Percentiles rank a stretch among this genome's conserved stretches.
phyloP scores from a whole-genome alignment of 2,329 filamentous ascomycete species.

The Curvularia eragrostidis region DNA sequence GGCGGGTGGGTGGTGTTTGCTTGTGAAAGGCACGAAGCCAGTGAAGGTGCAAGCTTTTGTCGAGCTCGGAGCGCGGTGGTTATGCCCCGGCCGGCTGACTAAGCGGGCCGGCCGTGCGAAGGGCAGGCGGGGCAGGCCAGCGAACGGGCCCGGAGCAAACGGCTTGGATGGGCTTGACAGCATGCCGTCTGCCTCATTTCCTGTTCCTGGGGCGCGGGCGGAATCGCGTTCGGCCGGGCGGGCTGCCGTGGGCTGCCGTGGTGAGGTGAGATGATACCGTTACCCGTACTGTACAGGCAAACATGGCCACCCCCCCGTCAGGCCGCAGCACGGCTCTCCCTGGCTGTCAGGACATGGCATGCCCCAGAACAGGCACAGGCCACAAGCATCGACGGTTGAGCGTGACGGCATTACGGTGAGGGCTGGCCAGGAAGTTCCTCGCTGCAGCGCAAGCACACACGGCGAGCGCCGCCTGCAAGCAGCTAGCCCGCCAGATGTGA shows the following conservation, averaged over 20 bases:
- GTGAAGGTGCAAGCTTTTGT: slow-evolving; percentile 21
- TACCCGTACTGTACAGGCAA: too few relatives aligned
- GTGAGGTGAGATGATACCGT: slow-evolving; percentile 11
- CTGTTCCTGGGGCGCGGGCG: slow-evolving; percentile 28
- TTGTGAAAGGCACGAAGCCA: slow-evolving; percentile 22
- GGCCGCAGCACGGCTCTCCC: slow-evolving; percentile 12
- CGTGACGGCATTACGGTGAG: slow-evolving; percentile 14
- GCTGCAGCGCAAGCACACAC: slow-evolving; percentile 4
- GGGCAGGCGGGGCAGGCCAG: slow-evolving; percentile 5
- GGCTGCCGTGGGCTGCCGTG: background rate
- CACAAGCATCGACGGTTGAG: slow-evolving; percentile 4
- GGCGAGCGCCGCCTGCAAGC: slow-evolving; percentile 5
- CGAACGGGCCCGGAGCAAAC: background rate
- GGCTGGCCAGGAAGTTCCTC: slow-evolving; percentile 13
- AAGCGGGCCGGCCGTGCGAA: slow-evolving; percentile 16
- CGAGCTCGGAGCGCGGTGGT: slow-evolving; percentile 13
- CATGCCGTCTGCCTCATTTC: slow-evolving; percentile 18
- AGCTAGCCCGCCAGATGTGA: slow-evolving; percentile 18
- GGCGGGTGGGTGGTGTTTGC: slow-evolving; percentile 4
- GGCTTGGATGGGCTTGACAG: background rate
- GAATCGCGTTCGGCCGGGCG: slow-evolving; percentile 15
- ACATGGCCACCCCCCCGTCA: slow-evolving; percentile 10
- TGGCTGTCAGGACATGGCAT: slow-evolving; percentile 10
- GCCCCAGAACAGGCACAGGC: background rate
- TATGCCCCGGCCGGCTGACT: slow-evolving; percentile 17